phyloP scores from a whole-genome alignment of 306 rosid species.

The Urtica urens region DNA sequence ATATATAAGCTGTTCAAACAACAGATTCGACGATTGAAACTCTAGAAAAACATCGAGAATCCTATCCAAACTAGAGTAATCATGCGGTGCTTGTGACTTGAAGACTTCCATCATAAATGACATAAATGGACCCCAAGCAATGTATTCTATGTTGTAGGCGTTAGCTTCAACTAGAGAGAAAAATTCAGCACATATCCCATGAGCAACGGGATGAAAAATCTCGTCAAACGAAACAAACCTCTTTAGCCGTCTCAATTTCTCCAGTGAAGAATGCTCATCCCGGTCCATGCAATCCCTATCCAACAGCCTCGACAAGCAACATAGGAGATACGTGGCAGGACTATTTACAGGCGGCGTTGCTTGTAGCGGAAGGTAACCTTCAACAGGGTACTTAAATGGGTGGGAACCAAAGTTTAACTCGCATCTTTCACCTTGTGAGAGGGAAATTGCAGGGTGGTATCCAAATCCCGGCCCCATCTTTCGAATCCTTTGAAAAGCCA shows the following conservation, averaged over 20 bases:
- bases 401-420: constrained; percentile 78
- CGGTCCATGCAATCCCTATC: constrained; percentile 55
- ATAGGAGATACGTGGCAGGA: constrained; percentile 45
- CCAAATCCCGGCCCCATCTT: constrained; percentile 76
- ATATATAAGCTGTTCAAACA: constrained; percentile 61
- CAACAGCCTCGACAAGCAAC: constrained; percentile 78
- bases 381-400: constrained; percentile 78
- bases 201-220: constrained; percentile 54
- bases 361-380: constrained; percentile 78
- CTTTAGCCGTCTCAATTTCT: constrained; percentile 64
- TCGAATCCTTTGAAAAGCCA: constrained; percentile 77
- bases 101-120: constrained; percentile 73
- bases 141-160: constrained; percentile 41
- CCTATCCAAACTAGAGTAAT: constrained; percentile 70
- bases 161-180: constrained; percentile 55
- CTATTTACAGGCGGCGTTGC: constrained; percentile 40
- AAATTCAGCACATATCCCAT: constrained; percentile 64
- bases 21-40: constrained; percentile 50
- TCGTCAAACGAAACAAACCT: constrained; percentile 69
- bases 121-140: constrained; percentile 78
- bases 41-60: constrained; percentile 60
- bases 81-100: constrained; percentile 59
- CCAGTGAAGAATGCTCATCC: constrained; percentile 52
- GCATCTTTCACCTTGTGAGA: constrained; percentile 87
- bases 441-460: constrained; percentile 88